Conservation (phyloP, 1,284 basidiomycete genomes). For the Veloboletus limbatus region DNA sequence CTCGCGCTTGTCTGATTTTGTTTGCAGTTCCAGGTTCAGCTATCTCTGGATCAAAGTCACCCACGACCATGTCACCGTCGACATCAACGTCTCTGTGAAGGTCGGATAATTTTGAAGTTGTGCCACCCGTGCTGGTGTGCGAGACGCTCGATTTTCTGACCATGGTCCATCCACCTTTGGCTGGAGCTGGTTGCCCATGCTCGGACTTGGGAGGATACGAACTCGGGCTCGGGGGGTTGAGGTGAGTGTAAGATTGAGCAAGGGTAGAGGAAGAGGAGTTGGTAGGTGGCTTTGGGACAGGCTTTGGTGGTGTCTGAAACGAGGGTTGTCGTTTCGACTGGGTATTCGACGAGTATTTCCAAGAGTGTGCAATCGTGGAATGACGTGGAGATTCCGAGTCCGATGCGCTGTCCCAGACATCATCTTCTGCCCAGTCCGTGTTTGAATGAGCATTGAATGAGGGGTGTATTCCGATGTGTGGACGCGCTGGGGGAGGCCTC, state of each 20-base stretch:
- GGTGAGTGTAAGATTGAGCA: conserved; percentile 79
- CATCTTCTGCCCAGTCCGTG: conserved; percentile 76
- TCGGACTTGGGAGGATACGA: conserved; percentile 66
- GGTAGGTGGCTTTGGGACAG: conserved; percentile 49
- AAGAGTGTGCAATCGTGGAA: conserved; percentile 46
- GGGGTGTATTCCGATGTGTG: conserved; percentile 66
- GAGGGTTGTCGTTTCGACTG: conserved; percentile 35
- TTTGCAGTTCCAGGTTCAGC: conserved; percentile 37
- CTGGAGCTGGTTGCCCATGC: conserved; percentile 29
- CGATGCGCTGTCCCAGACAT: conserved; percentile 86
- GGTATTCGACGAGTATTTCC: conserved; percentile 39
- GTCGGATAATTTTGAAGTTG: conserved; percentile 37
- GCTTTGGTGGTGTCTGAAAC: conserved; percentile 52
- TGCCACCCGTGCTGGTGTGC: conserved; percentile 27
- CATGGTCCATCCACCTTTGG: conserved; percentile 71
- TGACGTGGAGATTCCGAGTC: conserved; percentile 72
- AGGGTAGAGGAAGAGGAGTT: conserved; percentile 65
- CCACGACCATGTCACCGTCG: conserved; percentile 72
- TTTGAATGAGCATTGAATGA: conserved; percentile 47
- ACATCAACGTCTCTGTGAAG: conserved; percentile 48
- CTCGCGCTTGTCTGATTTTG: conserved; percentile 46
- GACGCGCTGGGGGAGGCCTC: conserved; percentile 70
- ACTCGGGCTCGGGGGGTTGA: conserved; percentile 70
- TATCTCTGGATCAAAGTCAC: conserved; percentile 61
- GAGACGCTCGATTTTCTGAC: conserved; percentile 43